Evolutionary conservation across 2,329 filamentous ascomycete genomes (phyloP).

Genomic region (Chlorencoelia australis): DNA sequence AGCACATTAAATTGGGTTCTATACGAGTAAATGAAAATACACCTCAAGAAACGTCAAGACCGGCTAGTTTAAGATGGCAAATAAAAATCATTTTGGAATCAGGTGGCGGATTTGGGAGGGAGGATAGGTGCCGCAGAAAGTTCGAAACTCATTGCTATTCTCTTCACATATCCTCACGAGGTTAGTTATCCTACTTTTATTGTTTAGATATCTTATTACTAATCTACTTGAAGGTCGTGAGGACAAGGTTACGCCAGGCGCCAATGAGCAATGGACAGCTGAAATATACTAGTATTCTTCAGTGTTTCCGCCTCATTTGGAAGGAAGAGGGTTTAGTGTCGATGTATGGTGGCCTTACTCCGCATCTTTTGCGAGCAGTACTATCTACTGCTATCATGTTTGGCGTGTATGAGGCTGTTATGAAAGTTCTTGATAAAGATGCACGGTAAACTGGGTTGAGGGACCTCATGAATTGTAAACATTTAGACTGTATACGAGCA

Average conservation of each 20-base stretch:
- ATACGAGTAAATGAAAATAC: background rate
- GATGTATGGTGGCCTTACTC: background rate
- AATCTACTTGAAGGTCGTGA: background rate
- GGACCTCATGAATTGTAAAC: too few relatives aligned
- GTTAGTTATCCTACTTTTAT: background rate
- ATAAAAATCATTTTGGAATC: background rate
- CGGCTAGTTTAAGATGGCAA: background rate
- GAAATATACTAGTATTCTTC: background rate
- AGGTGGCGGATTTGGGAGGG: background rate
- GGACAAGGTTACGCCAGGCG: background rate
- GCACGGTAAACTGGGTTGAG: too few relatives aligned
- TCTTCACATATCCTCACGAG: background rate
- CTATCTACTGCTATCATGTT: slow-evolving; percentile 1
- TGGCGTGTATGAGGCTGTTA: too few relatives aligned
- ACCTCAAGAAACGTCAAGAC: background rate
- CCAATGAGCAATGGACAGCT: too few relatives aligned
- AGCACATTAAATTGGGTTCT: background rate
- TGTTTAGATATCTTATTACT: background rate
- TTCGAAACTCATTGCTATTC: background rate
- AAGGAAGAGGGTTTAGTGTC: slow-evolving; percentile 1
- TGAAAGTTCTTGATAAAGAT: too few relatives aligned
- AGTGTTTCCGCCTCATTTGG: background rate
- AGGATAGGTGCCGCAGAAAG: background rate
- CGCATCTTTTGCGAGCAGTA: background rate
- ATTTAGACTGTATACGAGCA: too few relatives aligned